Evolutionary conservation across 2,329 filamentous ascomycete species (phyloP), one percentile per base, ranked within the genome.

Genomic region (Diaporthe helianthi): DNA sequence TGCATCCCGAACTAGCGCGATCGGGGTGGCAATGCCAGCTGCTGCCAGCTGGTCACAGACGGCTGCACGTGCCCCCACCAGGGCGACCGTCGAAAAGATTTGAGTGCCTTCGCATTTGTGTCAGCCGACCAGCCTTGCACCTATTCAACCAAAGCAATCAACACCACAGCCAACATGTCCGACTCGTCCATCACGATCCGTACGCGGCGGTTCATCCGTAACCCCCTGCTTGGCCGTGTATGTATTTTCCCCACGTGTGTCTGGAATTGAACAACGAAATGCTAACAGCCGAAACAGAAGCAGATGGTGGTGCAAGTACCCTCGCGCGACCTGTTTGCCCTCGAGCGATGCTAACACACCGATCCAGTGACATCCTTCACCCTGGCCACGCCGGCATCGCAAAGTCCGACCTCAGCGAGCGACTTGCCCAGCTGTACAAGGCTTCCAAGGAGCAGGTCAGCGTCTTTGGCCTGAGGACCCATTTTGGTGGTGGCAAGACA

Each of bases 141-240:
- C 44, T n/a, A 7, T 33, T 63, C 58, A 61, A 63, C 58, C 29
- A 63, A 46, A 61, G 58, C 41, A 63, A 49, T 63, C 58, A 63
- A 46, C 58, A 63, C 58, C 58, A 63, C 44, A 49, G 58, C 29
- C 58, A 54, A 85, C 84, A 97, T 98, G 95, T 92, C 94, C 86
- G 92, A 94, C 41, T 44, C 41, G 86, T 85, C 86, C 81, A 91
- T 94, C 82, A 94, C 92, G 80, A 86, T 94, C 86, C 90, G 96
- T 88, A 99, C 96, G 86, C 95, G 96, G 93, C 98, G 98, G 90
- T 98, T 99, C 92, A 97, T 98, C 87, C 93, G 94, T 89, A 99
- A 99, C 91, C 93, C 96, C 84, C 93, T 99, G 82, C 92, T 99
- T 83, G 93, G 92, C 24, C 46, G 58, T 24, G 58, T 63, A 63